These are phyloP conservation scores for Rhizopogon vesiculosus DNA, from an alignment of 768 basidiomycete genomes.

Conservation along the genomic window DNA sequence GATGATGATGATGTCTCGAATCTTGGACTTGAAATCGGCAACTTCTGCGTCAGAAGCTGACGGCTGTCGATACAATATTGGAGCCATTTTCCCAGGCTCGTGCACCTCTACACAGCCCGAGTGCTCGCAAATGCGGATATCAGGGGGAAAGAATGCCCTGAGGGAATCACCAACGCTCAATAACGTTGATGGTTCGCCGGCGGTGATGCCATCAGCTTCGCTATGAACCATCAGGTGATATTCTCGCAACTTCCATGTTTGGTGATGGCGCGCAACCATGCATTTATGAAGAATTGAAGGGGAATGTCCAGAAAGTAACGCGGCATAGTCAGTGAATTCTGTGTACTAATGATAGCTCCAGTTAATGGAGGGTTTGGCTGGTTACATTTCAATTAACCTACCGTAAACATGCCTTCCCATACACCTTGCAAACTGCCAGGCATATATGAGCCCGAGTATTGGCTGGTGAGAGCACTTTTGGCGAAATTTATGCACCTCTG, in stretches of 20 bases:
- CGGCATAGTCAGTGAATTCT: constrained; percentile 82
- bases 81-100: constrained; percentile 33
- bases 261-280: constrained; percentile 76
- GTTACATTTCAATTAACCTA: constrained; percentile 27
- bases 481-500: constrained; percentile 44
- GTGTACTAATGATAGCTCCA: constrained; percentile 48
- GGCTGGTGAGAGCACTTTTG: constrained; percentile 23
- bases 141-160: constrained; percentile 55
- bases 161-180: constrained; percentile 58
- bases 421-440: constrained; percentile 71
- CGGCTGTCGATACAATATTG: constrained; percentile 24
- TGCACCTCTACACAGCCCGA: constrained; percentile 42
- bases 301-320: constrained; percentile 63
- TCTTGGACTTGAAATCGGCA: constrained; percentile 12
- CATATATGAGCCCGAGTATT: constrained; percentile 43
- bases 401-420: constrained; percentile 80
- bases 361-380: not conserved
- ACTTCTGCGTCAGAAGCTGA: constrained; percentile 16
- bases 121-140: constrained; percentile 44
- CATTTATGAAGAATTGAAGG: constrained; percentile 68
- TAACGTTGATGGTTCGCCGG: constrained; percentile 18
- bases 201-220: constrained; percentile 10
- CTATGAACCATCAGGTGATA: constrained; percentile 50
- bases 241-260: constrained; percentile 86
- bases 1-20: constrained; percentile 58